A percentile compares a stretch with the other conserved stretches of the same genome.
Conservation (phyloP, 257 asterid genomes). For the Datura wrightii region DNA sequence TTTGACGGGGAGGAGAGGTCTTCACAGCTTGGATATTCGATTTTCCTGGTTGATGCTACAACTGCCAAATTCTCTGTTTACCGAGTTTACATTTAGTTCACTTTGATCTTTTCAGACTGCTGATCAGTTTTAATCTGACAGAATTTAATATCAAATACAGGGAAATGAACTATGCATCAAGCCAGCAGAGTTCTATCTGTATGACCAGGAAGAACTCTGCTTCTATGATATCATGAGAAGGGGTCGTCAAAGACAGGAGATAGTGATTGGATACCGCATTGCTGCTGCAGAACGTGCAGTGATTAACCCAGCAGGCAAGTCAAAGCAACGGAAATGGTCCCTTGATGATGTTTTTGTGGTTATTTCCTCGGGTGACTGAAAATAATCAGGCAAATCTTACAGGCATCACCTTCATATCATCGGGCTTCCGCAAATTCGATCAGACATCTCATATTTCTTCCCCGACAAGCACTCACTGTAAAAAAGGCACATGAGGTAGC, state of each 20-base stretch:
- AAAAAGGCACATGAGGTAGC: constrained; percentile 21
- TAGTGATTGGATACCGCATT: constrained; percentile 84
- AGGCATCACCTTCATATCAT: not conserved
- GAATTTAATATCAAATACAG: constrained; percentile 46
- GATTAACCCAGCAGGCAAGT: constrained; percentile 77
- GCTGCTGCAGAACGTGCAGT: constrained; percentile 80
- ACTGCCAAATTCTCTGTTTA: not conserved
- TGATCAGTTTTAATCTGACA: constrained; percentile 3
- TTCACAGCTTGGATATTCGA: not conserved
- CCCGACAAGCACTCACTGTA: not conserved
- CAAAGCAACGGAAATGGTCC: constrained; percentile 75
- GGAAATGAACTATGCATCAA: constrained; percentile 97
- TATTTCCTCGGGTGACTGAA: constrained; percentile 68
- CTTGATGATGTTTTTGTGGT: constrained; percentile 85
- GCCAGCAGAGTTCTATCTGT: constrained; percentile 90
- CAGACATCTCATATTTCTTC: not conserved
- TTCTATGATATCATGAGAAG: constrained; percentile 82
- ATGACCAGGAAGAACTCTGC: constrained; percentile 89
- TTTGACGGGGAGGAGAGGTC: not conserved
- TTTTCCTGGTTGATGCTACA: not conserved
- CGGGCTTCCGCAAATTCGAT: not conserved
- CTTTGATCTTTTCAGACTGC: not conserved
- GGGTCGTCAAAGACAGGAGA: constrained; percentile 80
- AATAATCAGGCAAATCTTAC: not conserved
- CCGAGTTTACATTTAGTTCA: constrained; percentile 3